Evolutionary conservation across 441 rosid species (phyloP).

Genomic region (Erodium texanum): DNA sequence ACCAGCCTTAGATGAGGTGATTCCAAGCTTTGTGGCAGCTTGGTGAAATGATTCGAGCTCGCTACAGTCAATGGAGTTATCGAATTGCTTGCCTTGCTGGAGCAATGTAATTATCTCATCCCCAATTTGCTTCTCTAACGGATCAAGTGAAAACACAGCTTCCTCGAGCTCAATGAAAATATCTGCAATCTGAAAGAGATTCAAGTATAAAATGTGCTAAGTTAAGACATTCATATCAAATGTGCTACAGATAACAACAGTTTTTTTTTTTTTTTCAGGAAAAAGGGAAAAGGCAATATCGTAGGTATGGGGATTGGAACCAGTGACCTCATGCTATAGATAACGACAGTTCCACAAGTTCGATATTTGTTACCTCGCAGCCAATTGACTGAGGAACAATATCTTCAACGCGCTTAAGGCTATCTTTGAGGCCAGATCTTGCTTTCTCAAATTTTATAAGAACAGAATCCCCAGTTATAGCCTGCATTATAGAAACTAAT

Average conservation of each 20-base stretch:
- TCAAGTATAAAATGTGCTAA: conserved; percentile 17
- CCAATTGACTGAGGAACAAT: conserved; percentile 89
- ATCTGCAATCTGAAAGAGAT: conserved; percentile 62
- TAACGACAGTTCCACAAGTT: neutral
- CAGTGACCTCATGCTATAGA: too few relatives aligned
- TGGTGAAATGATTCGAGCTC: conserved; percentile 86
- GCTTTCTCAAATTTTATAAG: conserved; percentile 82
- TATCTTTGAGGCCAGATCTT: conserved; percentile 54
- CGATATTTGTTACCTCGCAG: conserved; percentile 44
- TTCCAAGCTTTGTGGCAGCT: conserved; percentile 71
- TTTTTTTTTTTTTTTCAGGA: too few relatives aligned
- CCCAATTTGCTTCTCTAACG: conserved; percentile 85
- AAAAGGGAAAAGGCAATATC: too few relatives aligned
- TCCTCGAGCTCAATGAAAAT: conserved; percentile 66
- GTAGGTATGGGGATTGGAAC: too few relatives aligned
- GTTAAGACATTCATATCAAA: too few relatives aligned
- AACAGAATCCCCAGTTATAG: conserved; percentile 90
- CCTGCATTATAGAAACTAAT: conserved; percentile 39
- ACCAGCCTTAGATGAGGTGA: conserved; percentile 84
- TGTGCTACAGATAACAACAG: too few relatives aligned
- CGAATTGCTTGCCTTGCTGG: conserved; percentile 81
- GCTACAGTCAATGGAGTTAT: conserved; percentile 42
- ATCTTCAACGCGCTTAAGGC: conserved; percentile 89
- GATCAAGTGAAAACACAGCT: conserved; percentile 52
- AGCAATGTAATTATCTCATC: conserved; percentile 74